phyloP scores from a whole-genome alignment of 805 yeast genomes.

The Saturnispora dispora region DNA sequence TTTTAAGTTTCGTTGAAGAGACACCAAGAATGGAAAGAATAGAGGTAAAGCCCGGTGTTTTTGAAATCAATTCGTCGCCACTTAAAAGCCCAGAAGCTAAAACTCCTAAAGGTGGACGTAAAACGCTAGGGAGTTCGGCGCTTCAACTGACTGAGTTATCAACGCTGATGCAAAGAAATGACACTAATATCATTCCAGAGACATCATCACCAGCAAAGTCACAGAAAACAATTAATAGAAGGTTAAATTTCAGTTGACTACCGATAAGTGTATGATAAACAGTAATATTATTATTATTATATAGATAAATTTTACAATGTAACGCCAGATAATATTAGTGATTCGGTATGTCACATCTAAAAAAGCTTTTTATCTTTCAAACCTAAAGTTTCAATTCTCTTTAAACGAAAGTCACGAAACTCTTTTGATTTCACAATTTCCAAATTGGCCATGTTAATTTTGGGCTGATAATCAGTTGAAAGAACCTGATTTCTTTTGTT shows the following conservation, averaged over 20 bases:
- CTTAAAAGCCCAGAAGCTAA: slow-evolving; percentile 5
- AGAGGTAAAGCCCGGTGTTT: slow-evolving; percentile 12
- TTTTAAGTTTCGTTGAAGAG: not conserved
- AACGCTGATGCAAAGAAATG: not conserved
- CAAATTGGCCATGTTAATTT: not conserved
- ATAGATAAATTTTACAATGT: not conserved
- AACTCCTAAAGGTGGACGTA: slow-evolving; percentile 6
- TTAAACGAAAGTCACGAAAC: not conserved
- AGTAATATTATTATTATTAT: no score
- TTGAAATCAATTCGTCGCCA: slow-evolving; percentile 18
- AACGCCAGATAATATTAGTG: not conserved
- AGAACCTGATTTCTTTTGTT: not conserved
- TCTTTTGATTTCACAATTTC: not conserved
- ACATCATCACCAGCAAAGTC: not conserved
- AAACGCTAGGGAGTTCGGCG: not conserved
- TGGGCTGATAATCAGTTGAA: not conserved
- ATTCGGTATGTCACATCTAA: not conserved
- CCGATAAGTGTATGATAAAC: not conserved
- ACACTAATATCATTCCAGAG: not conserved
- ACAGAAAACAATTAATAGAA: slow-evolving; percentile 14
- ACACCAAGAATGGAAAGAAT: slow-evolving; percentile 9
- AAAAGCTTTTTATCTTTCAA: not conserved
- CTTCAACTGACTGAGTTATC: not conserved
- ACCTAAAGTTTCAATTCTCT: slow-evolving; percentile 3
- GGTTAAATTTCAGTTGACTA: slow-evolving; percentile 15